Evolutionary conservation across 208 protist species (phyloP), one percentile per base, ranked within the genome.

Genomic region (Leishmania tarentolae): DNA sequence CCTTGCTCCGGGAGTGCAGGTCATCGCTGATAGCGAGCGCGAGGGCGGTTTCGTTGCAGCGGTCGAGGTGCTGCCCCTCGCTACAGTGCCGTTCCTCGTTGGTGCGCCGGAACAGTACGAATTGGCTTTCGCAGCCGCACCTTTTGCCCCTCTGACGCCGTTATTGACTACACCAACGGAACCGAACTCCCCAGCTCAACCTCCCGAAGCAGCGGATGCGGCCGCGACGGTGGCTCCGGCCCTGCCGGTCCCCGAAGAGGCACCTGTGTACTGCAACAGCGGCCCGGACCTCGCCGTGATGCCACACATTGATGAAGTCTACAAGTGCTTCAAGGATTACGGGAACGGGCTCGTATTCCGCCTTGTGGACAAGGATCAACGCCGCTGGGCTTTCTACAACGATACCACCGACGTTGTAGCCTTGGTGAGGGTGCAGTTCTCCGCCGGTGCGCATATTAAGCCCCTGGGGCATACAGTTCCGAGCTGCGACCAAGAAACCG

Each of bases 381-480:
- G 81, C 44, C 80, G 73, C 50, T 96, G 93, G 93, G 89, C 82
- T 40, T 97, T 94, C 76, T 97, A 95, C 85, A 97, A 97, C 80
- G 93, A 95, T 74, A 97, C 93, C 11, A 68, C 57, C 1, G 85
- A 92, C 47, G 76, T 89, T 37, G 76, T 89, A n/a, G 90, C 91
- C 65, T 66, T 84, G 42, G 85, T 94, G 53, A 63, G 72, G 61
- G 90, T 95, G 13, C 57, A 75, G 63, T 93, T 95, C 75, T 75
- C 82, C 3, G 40, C 88, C 5, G 78, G 74, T 15, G 80, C 85
- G 2, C 42, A 65, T 4, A 88, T 95, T 28, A 9, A 80, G 78
- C 68, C 82, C n/a, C 81, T 95, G 42, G 92, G 90, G 24, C 78
- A 79, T 42, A 92, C 93, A 24, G 72, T 75, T 40, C 4, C 53